phyloP scores from a whole-genome alignment of 2,329 filamentous ascomycete genomes.

The Aureobasidium leucospermi region DNA sequence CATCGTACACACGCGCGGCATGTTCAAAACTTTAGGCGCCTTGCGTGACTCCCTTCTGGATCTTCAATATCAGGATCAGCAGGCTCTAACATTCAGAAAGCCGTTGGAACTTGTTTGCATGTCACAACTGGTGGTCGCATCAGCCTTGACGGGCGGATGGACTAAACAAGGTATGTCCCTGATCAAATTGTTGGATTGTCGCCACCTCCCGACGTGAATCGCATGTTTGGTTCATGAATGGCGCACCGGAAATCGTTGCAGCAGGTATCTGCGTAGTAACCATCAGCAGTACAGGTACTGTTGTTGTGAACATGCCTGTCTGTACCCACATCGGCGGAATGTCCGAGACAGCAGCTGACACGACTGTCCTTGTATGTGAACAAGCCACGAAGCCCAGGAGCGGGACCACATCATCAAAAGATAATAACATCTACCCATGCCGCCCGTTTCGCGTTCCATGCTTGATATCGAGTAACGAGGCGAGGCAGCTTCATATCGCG shows the following conservation, averaged over 20 bases:
- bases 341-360: slow-evolving; percentile 13
- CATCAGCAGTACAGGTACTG: slow-evolving; percentile 8
- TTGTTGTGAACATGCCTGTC: slow-evolving; percentile 2
- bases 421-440: neutral
- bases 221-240: slow-evolving; percentile 1
- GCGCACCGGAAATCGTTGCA: neutral
- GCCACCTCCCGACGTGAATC: neutral
- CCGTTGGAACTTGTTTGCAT: slow-evolving; percentile 8
- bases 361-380: slow-evolving; percentile 5
- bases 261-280: slow-evolving; percentile 5
- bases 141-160: neutral
- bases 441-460: slow-evolving; percentile 3
- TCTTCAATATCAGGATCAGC: slow-evolving; percentile 11
- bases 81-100: neutral
- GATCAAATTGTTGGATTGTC: neutral
- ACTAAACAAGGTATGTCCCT: slow-evolving; percentile 6
- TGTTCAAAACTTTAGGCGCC: slow-evolving; percentile 1
- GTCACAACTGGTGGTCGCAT: slow-evolving; percentile 3
- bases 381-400: neutral
- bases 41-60: neutral
- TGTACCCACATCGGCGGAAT: slow-evolving; percentile 4
- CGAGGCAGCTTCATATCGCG: neutral
- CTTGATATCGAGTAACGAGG: neutral
- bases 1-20: slow-evolving; percentile 8
- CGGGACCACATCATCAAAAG: slow-evolving; percentile 6